Evolutionary conservation across 2,329 filamentous ascomycete genomes (phyloP).

Genomic region (Plenodomus biglobosus): DNA sequence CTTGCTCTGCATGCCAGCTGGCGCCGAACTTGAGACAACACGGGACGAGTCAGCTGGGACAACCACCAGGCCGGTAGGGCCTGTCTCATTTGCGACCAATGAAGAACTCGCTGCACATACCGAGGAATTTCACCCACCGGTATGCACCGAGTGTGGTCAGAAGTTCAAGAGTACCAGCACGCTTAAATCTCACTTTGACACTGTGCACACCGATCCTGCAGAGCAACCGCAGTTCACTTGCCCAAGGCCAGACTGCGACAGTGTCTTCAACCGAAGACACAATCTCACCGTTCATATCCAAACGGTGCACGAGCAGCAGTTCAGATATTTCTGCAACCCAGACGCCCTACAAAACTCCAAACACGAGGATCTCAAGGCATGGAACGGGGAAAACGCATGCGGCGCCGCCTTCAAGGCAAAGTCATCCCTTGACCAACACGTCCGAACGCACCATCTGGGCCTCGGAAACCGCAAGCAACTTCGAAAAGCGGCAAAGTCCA

Average conservation of each 20-base stretch:
- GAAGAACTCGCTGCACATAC: conserved; percentile 73
- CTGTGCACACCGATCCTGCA: conserved; percentile 58
- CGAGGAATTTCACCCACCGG: conserved; percentile 68
- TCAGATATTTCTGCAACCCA: conserved; percentile 75
- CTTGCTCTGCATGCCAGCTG: conserved; percentile 61
- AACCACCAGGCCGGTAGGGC: neutral
- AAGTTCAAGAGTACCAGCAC: conserved; percentile 58
- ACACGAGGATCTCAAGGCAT: conserved; percentile 59
- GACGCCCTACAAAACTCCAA: conserved; percentile 60
- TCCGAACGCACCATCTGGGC: conserved; percentile 79
- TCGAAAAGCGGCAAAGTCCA: conserved; percentile 44
- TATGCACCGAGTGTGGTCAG: conserved; percentile 72
- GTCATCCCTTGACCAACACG: conserved; percentile 76
- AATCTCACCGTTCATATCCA: conserved; percentile 81
- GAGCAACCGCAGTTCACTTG: conserved; percentile 61
- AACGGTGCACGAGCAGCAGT: conserved; percentile 71
- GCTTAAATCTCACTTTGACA: conserved; percentile 71
- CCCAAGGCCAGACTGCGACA: conserved; percentile 67
- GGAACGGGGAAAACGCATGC: conserved; percentile 70
- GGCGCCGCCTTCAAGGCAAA: conserved; percentile 76
- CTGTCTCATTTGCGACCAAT: conserved; percentile 66
- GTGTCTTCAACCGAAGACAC: conserved; percentile 78
- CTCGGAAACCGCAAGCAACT: conserved; percentile 46
- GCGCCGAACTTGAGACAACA: conserved; percentile 38
- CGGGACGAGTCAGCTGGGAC: conserved; percentile 22